A percentile compares a stretch with the other conserved stretches of the same genome.
Evolutionary conservation across 2,329 filamentous ascomycete species (phyloP).

Genomic region (Colletotrichum navitas): DNA sequence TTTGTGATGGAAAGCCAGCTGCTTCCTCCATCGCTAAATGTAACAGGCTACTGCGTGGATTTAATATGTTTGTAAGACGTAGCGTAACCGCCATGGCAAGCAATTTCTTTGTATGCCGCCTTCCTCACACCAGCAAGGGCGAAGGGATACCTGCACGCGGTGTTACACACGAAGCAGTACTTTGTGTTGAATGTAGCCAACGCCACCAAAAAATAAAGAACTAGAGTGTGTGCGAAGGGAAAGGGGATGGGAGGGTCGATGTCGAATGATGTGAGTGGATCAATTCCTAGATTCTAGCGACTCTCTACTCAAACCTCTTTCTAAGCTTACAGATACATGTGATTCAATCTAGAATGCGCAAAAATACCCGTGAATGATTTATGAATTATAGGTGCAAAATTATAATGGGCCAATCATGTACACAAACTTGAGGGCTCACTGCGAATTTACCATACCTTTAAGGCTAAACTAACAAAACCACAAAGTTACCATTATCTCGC

Average conservation of each 20-base stretch:
- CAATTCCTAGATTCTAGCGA: background rate
- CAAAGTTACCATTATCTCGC: no score
- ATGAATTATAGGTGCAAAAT: background rate
- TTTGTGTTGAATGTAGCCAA: background rate
- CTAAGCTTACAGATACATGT: background rate
- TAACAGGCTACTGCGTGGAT: background rate
- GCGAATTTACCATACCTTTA: no score
- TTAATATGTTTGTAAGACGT: background rate
- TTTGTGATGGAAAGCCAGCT: background rate
- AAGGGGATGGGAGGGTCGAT: background rate
- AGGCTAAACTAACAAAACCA: no score
- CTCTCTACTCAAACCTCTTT: background rate
- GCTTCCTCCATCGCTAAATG: background rate
- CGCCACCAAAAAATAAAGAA: background rate
- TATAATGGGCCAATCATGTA: no score
- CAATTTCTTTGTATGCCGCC: background rate
- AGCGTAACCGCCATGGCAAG: background rate
- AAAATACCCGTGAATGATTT: background rate
- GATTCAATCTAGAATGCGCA: background rate
- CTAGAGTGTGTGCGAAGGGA: no score
- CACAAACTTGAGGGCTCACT: no score
- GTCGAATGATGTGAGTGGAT: background rate
- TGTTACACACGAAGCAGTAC: background rate
- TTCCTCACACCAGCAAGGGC: background rate
- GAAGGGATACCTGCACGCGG: background rate